Percentiles rank a stretch among this genome's conserved stretches.
These are phyloP conservation scores for Phlebiopsis flavidoalba DNA, from an alignment of 768 basidiomycete species.

Conservation along the genomic window DNA sequence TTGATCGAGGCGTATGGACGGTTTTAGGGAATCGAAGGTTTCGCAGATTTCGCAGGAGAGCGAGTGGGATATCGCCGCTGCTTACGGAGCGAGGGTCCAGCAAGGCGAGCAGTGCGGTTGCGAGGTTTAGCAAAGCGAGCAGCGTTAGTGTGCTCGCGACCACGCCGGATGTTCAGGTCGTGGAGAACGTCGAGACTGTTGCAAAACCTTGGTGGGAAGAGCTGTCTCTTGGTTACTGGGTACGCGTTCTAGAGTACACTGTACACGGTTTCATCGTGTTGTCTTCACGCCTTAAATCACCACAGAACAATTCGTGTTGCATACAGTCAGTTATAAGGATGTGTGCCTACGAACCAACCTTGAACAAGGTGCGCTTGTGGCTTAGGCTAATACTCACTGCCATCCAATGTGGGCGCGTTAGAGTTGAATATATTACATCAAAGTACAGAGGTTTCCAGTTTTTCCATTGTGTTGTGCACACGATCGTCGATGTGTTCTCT, in stretches of 20 bases:
- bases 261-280: neutral
- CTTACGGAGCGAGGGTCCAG: slow-evolving; percentile 16
- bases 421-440: neutral
- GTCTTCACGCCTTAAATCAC: neutral
- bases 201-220: slow-evolving; percentile 20
- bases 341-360: too few relatives aligned
- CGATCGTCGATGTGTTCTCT: neutral
- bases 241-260: neutral
- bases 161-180: neutral
- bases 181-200: slow-evolving; percentile 8
- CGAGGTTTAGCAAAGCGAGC: neutral
- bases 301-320: neutral
- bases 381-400: too few relatives aligned
- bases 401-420: neutral
- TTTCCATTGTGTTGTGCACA: neutral
- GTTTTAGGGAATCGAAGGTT: neutral
- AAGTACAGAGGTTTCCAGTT: neutral
- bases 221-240: slow-evolving; percentile 19
- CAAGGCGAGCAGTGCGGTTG: slow-evolving; percentile 6
- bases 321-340: neutral
- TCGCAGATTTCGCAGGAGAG: slow-evolving; percentile 1
- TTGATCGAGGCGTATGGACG: neutral
- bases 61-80: slow-evolving; percentile 20
- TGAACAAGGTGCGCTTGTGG: too few relatives aligned
- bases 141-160: neutral